Evolutionary conservation across 441 rosid genomes (phyloP).

Genomic region (Arabidopsis hybrid): DNA sequence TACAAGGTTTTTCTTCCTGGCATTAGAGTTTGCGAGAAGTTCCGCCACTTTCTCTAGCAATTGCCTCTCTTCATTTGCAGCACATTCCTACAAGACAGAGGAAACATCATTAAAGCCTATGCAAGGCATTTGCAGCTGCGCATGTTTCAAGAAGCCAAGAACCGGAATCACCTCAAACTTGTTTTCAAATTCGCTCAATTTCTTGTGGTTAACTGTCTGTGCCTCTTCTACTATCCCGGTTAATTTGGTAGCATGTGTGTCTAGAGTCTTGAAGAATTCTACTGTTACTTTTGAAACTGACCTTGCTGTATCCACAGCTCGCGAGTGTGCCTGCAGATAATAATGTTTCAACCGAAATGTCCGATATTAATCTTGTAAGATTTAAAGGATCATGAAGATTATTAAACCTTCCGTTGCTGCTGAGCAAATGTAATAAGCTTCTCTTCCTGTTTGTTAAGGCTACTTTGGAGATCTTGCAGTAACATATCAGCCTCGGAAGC

Average conservation of each 20-base stretch:
- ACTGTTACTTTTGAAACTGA: conserved; percentile 78
- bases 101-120: conserved; percentile 16
- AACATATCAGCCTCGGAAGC: conserved; percentile 92
- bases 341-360: conserved; percentile 1
- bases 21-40: conserved; percentile 78
- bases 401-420: conserved; percentile 80
- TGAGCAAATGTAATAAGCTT: conserved; percentile 79
- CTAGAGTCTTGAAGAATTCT: conserved; percentile 77
- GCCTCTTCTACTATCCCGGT: conserved; percentile 82
- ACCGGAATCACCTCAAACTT: conserved; percentile 76
- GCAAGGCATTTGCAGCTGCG: conserved; percentile 1
- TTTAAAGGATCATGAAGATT: conserved; percentile 16
- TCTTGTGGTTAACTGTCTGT: conserved; percentile 75
- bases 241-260: conserved; percentile 73
- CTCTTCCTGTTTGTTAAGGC: conserved; percentile 81
- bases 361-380: background rate
- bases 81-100: conserved; percentile 61
- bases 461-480: conserved; percentile 83
- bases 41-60: conserved; percentile 91
- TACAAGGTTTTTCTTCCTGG: conserved; percentile 89
- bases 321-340: conserved; percentile 73
- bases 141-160: conserved; percentile 26
- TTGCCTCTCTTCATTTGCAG: conserved; percentile 77
- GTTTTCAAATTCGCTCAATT: conserved; percentile 80
- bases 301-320: conserved; percentile 84